Conservation (phyloP, 441 rosid species). For the Eutrema salsugineum region DNA sequence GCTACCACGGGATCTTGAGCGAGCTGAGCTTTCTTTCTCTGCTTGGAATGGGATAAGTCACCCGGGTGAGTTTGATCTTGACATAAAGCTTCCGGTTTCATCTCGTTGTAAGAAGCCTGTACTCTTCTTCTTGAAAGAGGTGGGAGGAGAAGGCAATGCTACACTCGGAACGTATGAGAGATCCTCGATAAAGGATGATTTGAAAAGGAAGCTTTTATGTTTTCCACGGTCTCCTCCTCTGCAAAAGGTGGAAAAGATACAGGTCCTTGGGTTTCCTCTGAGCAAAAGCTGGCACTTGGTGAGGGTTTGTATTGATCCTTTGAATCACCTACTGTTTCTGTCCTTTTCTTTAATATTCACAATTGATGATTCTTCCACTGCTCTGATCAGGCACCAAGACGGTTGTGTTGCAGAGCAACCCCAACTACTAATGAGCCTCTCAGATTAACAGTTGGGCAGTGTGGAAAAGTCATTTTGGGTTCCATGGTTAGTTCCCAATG, state of each 20-base stretch:
- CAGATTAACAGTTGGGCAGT: slow-evolving; percentile 63
- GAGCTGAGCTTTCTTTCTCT: slow-evolving; percentile 67
- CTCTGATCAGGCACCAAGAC: slow-evolving; percentile 61
- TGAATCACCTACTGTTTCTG: slow-evolving; percentile 2
- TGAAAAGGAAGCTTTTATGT: slow-evolving; percentile 72
- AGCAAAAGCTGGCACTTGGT: slow-evolving; percentile 81
- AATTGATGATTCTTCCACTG: background rate
- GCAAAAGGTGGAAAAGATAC: slow-evolving; percentile 50
- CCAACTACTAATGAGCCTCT: slow-evolving; percentile 44
- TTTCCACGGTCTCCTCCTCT: slow-evolving; percentile 63
- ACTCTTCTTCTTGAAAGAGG: slow-evolving; percentile 39
- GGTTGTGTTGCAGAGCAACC: slow-evolving; percentile 72
- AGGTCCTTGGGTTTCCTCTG: slow-evolving; percentile 53
- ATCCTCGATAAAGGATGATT: slow-evolving; percentile 49
- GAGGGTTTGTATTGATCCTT: slow-evolving; percentile 17
- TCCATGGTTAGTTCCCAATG: slow-evolving; percentile 40
- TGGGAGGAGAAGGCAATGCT: slow-evolving; percentile 44
- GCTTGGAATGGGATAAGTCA: slow-evolving; percentile 71
- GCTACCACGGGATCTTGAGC: slow-evolving; percentile 68
- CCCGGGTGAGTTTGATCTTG: slow-evolving; percentile 73
- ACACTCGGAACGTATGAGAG: slow-evolving; percentile 56
- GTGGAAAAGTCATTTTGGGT: slow-evolving; percentile 51
- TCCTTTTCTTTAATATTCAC: background rate
- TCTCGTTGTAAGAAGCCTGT: slow-evolving; percentile 57
- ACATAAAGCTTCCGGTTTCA: slow-evolving; percentile 55